Evolutionary conservation across 2,329 filamentous ascomycete genomes (phyloP), one percentile per base, ranked within the genome.

Genomic region (Fusarium redolens): DNA sequence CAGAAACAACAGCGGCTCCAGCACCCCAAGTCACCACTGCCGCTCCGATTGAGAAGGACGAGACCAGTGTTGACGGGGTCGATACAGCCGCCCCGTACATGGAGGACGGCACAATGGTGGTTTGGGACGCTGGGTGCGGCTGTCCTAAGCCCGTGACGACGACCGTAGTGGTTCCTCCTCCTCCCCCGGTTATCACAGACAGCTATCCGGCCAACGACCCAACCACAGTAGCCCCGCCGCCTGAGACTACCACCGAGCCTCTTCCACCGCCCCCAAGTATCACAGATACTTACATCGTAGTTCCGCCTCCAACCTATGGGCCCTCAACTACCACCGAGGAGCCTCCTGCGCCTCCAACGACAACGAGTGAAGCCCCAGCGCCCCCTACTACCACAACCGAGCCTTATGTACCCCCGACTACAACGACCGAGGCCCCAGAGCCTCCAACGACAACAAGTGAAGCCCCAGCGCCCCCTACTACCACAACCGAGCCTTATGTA

Each of bases 81-180:
- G 56, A 37, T 6, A 56, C 45, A 45, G 45, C 55, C 4, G 52
- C 43, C 25, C 45, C 22, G 22, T 48, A 44, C 25, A 35, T 65
- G 17, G 51, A 51, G 28, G 43, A 50, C 14, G 61, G 55, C 40
- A 44, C 61, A 6, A 68, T 52, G 28, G 55, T 71, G 41, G 37
- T 59, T 22, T 73, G 37, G 33, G 25, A 73, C 30, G 25, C 55
- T 20, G n/a, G 40, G 30, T 73, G 70, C 30, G 57, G 61, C 18
- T 73, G 70, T 31, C 38, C 31, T 35, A 25, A 38, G 17, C 70
- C 69, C 18, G 45, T 50, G n/a, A 65, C 61, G 13, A 61, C 61
- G 18, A 54, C 45, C 3, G 28, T 47, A 10, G n/a, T 30, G 33
- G 50, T 28, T 37, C 51, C 51, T 28, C 45, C 45, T 40, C 52